phyloP scores from a whole-genome alignment of 2,329 filamentous ascomycete genomes.

The Aspergillus persii region DNA sequence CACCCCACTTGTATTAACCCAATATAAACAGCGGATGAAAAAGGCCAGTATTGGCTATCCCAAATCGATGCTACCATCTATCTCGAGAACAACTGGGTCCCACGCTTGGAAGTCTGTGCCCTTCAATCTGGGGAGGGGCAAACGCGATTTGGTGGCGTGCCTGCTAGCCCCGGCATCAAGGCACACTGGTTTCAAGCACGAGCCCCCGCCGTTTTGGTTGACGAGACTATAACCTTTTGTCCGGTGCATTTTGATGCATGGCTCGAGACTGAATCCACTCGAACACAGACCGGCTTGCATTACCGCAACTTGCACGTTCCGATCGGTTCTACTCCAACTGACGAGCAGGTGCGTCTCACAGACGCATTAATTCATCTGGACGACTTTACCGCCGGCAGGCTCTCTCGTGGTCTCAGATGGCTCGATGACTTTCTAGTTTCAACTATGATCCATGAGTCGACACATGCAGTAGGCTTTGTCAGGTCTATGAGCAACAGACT shows the following conservation, averaged over 20 bases:
- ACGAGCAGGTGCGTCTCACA: neutral
- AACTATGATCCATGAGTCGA: slow-evolving; percentile 1
- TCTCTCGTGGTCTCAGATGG: neutral
- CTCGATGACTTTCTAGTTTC: neutral
- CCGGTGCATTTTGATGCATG: neutral
- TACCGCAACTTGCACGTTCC: slow-evolving; percentile 1
- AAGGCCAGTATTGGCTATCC: neutral
- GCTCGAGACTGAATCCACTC: neutral
- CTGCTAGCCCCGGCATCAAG: neutral
- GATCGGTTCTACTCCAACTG: neutral
- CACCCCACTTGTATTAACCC: neutral
- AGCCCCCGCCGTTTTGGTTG: neutral
- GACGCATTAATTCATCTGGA: neutral
- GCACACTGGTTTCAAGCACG: neutral
- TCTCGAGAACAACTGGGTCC: neutral
- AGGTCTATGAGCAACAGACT: neutral
- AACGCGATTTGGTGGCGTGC: neutral
- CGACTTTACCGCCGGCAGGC: neutral
- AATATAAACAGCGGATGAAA: neutral
- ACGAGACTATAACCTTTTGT: neutral
- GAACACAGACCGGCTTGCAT: neutral
- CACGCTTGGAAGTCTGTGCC: neutral
- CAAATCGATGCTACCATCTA: neutral
- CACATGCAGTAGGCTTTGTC: neutral
- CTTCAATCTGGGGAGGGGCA: neutral